Conservation (phyloP, 2,329 filamentous ascomycete species). For the Calonectria leucothoes region DNA sequence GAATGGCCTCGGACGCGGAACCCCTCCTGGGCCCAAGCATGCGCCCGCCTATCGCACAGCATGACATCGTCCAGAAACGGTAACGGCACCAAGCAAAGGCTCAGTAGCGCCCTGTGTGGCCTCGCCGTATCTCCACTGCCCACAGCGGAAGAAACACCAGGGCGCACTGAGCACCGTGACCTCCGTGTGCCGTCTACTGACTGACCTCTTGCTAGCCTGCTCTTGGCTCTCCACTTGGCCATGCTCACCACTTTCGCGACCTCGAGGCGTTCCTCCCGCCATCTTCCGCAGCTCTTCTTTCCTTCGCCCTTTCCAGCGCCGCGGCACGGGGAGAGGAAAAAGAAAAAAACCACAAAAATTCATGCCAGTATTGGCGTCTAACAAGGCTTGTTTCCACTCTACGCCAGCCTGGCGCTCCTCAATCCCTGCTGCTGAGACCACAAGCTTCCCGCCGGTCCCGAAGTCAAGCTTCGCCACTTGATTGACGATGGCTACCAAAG, state of each 20-base stretch:
- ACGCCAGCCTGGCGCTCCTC: not conserved
- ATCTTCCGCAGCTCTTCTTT: not conserved
- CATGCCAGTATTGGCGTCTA: conserved; percentile 1
- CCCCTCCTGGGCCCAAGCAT: conserved; percentile 1
- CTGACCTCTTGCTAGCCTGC: not conserved
- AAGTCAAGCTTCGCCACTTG: conserved; percentile 33
- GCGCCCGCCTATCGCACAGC: not conserved
- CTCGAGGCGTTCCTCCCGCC: not conserved
- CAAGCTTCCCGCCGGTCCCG: conserved; percentile 32
- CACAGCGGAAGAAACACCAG: conserved; percentile 1
- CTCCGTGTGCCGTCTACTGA: not conserved
- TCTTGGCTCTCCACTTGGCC: not conserved
- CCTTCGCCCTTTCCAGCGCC: not conserved
- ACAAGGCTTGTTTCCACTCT: conserved; percentile 12
- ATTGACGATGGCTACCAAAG: conserved; percentile 4
- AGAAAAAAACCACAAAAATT: not conserved
- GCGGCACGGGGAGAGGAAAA: not conserved
- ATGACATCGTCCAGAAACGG: conserved; percentile 1
- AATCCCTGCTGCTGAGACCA: conserved; percentile 11
- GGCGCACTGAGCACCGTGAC: not conserved
- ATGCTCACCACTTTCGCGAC: not conserved
- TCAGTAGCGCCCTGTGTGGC: conserved; percentile 8
- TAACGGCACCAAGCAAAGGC: conserved; percentile 5
- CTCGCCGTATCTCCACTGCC: conserved; percentile 8
- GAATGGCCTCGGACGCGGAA: not conserved